Percentiles rank a stretch among this genome's conserved stretches.
Evolutionary conservation across 805 yeast species (phyloP).

Genomic region (Phaffomyces opuntiae): DNA sequence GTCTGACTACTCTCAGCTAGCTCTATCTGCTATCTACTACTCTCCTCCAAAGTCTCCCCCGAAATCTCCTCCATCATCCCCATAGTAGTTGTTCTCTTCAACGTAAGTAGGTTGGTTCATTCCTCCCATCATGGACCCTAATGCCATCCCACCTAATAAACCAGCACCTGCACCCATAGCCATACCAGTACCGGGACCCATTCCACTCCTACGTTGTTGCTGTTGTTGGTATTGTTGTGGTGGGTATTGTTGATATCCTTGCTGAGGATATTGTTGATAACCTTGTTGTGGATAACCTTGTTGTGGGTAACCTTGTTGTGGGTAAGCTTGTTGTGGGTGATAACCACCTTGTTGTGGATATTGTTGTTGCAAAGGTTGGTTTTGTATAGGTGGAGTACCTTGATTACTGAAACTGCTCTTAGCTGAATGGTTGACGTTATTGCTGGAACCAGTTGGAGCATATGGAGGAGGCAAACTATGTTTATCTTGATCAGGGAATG

Average conservation of each 20-base stretch:
- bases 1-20: not conserved
- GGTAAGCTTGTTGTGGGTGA: not conserved
- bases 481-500: constrained; percentile 28
- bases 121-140: constrained; percentile 20
- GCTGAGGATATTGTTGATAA: constrained; percentile 9
- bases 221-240: constrained; percentile 13
- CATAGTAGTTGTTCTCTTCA: not conserved
- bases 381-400: too few relatives aligned
- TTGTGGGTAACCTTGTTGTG: constrained; percentile 11
- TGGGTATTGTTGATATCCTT: constrained; percentile 12
- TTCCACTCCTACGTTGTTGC: constrained; percentile 26
- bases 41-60: constrained; percentile 14
- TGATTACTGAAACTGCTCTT: too few relatives aligned
- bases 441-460: constrained; percentile 4
- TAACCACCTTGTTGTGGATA: not conserved
- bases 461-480: constrained; percentile 36
- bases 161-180: constrained; percentile 21
- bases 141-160: constrained; percentile 24
- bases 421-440: too few relatives aligned
- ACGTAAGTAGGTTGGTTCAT: not conserved
- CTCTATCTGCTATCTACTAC: not conserved
- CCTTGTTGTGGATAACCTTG: constrained; percentile 16
- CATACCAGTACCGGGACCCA: constrained; percentile 11
- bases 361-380: too few relatives aligned
- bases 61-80: constrained; percentile 15